These are phyloP conservation scores for Globisporangium nodosum DNA, from an alignment of 352 stramenopile genomes.

Conservation along the genomic window DNA sequence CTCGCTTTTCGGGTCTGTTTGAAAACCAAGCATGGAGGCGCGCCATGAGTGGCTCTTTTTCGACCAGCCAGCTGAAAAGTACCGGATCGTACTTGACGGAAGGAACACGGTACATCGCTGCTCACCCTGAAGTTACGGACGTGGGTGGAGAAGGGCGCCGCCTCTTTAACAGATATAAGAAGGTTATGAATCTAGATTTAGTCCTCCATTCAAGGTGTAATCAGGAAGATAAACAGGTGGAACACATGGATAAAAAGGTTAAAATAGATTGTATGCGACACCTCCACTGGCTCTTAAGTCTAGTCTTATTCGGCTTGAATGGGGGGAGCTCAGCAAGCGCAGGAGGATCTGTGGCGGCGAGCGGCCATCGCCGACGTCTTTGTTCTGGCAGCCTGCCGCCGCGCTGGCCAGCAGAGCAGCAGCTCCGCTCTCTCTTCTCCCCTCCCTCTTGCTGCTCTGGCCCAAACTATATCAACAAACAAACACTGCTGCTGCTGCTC, in stretches of 20 bases:
- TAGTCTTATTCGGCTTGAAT: not conserved
- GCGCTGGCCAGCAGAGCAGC: too few species aligned
- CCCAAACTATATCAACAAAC: not conserved
- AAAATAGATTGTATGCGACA: not conserved
- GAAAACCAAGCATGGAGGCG: not conserved
- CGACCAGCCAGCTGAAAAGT: not conserved
- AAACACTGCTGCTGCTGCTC: too few species aligned
- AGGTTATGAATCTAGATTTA: too few species aligned
- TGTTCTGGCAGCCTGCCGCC: not conserved
- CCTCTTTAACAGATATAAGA: not conserved
- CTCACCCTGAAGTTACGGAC: not conserved
- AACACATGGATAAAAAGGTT: not conserved
- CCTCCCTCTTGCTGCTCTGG: not conserved
- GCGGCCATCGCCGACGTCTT: too few species aligned
- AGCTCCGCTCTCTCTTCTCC: not conserved
- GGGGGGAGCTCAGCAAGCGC: not conserved
- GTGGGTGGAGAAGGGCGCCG: not conserved
- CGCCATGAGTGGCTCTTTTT: not conserved
- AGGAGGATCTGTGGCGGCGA: not conserved
- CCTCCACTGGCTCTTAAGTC: not conserved
- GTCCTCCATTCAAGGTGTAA: too few species aligned
- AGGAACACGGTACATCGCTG: not conserved
- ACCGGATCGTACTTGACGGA: not conserved
- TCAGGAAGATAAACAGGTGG: not conserved
- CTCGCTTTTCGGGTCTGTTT: constrained; percentile 3